A percentile compares a stretch with the other conserved stretches of the same genome.
phyloP scores from a whole-genome alignment of 2,329 filamentous ascomycete species.

The Neonectria coccinea region DNA sequence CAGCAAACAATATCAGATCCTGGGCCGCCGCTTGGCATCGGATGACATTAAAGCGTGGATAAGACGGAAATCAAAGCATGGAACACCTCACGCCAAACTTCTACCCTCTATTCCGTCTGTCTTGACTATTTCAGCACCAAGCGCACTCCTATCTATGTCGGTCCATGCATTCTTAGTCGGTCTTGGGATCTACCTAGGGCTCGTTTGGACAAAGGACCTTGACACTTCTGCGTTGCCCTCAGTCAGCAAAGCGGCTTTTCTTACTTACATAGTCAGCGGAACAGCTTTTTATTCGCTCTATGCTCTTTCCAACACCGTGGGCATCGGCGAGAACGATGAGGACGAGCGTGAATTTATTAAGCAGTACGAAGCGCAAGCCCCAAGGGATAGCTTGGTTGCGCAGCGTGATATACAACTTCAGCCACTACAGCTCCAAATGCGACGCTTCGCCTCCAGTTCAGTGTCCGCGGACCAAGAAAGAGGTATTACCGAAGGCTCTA shows the following conservation, averaged over 20 bases:
- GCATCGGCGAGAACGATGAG: too few relatives aligned
- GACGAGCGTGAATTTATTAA: too few relatives aligned
- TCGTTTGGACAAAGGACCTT: neutral
- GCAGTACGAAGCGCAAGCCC: too few relatives aligned
- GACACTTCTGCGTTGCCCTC: neutral
- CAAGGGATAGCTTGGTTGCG: too few relatives aligned
- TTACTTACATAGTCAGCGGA: neutral
- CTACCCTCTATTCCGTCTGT: neutral
- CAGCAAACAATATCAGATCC: neutral
- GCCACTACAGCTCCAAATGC: too few relatives aligned
- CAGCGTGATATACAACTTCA: too few relatives aligned
- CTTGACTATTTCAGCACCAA: neutral
- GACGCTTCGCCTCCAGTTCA: too few relatives aligned
- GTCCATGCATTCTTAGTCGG: neutral
- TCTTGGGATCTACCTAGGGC: neutral
- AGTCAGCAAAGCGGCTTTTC: neutral
- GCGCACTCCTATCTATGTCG: neutral
- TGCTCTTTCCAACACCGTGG: neutral
- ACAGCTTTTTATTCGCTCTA: neutral
- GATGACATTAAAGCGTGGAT: neutral
- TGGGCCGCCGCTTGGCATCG: neutral
- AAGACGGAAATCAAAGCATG: neutral
- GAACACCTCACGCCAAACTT: accelerated
- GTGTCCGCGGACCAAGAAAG: too few relatives aligned
- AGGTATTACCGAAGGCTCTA: too few relatives aligned